Evolutionary conservation across 2,329 filamentous ascomycete genomes (phyloP).

Genomic region (Stemphylium vesicarium): DNA sequence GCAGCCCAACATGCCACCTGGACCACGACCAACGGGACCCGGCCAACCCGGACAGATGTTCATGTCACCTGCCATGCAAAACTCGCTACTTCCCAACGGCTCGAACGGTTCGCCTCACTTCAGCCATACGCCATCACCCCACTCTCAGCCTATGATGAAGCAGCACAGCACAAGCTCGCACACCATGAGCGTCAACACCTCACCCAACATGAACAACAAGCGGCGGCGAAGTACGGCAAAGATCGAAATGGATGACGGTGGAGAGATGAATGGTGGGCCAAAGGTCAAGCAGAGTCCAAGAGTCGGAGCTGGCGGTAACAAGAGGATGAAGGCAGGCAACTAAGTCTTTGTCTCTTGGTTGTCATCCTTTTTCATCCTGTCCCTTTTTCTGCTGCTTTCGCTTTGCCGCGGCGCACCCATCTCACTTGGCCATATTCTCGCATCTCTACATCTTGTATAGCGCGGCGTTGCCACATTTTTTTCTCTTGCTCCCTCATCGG

Average conservation of each 20-base stretch:
- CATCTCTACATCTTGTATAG: constrained; percentile 30
- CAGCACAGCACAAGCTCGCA: constrained; percentile 63
- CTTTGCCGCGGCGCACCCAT: constrained; percentile 11
- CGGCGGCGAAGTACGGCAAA: constrained; percentile 67
- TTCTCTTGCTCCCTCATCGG: too few relatives aligned
- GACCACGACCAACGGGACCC: constrained; percentile 39
- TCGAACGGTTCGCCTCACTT: constrained; percentile 57
- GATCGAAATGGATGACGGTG: constrained; percentile 61
- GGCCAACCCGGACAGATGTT: constrained; percentile 51
- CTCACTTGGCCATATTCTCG: constrained; percentile 6
- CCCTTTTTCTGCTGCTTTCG: too few relatives aligned
- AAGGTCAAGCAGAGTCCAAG: constrained; percentile 61
- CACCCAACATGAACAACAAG: constrained; percentile 66
- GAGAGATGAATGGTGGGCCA: constrained; percentile 44
- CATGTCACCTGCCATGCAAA: constrained; percentile 64
- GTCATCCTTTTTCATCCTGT: too few relatives aligned
- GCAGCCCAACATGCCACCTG: constrained; percentile 42
- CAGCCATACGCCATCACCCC: constrained; percentile 56
- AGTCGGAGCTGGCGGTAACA: constrained; percentile 50
- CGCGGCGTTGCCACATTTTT: constrained; percentile 34
- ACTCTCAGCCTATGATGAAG: constrained; percentile 60
- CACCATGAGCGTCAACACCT: constrained; percentile 66
- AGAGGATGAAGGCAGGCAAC: constrained; percentile 43
- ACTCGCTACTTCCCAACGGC: constrained; percentile 58
- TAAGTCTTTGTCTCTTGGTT: constrained; percentile 2